A percentile compares a stretch with the other conserved stretches of the same genome.
Evolutionary conservation across 2,329 filamentous ascomycete genomes (phyloP).

Genomic region (Hypoxylon sp.): DNA sequence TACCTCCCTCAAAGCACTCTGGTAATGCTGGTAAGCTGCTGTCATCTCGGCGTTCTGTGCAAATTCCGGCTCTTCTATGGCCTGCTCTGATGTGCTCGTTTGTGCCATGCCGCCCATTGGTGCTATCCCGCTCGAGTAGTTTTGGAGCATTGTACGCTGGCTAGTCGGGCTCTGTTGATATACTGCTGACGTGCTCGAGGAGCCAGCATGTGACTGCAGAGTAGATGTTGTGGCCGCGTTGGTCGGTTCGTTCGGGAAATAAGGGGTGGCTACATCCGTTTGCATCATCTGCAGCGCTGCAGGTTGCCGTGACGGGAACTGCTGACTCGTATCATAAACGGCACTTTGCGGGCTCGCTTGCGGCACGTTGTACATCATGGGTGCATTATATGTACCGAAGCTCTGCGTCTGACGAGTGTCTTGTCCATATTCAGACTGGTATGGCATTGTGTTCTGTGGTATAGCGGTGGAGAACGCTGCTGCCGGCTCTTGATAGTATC

Average conservation of each 20-base stretch:
- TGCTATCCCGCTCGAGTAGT: conserved; percentile 65
- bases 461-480: conserved; percentile 70
- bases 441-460: conserved; percentile 66
- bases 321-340: conserved; percentile 82
- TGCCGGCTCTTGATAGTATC: conserved; percentile 71
- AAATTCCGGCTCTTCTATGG: conserved; percentile 73
- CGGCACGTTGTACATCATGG: conserved; percentile 85
- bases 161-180: conserved; percentile 75
- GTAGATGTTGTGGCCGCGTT: conserved; percentile 71
- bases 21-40: conserved; percentile 78
- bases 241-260: conserved; percentile 79
- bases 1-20: conserved; percentile 73
- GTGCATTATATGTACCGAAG: conserved; percentile 73
- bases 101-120: conserved; percentile 65
- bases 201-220: conserved; percentile 65
- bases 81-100: conserved; percentile 60
- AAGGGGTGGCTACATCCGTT: conserved; percentile 77
- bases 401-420: conserved; percentile 70
- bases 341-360: conserved; percentile 72
- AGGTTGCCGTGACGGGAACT: conserved; percentile 82
- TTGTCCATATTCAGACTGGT: conserved; percentile 75
- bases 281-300: conserved; percentile 83
- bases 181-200: conserved; percentile 69
- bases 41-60: conserved; percentile 70
- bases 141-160: conserved; percentile 69